A percentile compares a stretch with the other conserved stretches of the same genome.
phyloP scores from a whole-genome alignment of 768 basidiomycete species.

The Boletus sp. region DNA sequence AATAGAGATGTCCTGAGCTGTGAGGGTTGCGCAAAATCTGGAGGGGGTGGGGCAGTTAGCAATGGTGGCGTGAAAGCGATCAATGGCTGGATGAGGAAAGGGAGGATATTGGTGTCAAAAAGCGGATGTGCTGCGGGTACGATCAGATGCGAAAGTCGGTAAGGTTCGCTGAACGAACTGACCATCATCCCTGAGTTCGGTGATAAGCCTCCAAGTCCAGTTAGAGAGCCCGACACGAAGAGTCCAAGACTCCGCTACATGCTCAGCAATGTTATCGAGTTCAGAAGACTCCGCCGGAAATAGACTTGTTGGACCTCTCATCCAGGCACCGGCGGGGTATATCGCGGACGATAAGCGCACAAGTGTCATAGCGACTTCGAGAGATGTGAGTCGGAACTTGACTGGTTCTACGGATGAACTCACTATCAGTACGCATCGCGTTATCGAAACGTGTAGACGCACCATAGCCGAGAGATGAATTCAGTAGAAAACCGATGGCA shows the following conservation, averaged over 20 bases:
- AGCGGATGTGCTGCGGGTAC: constrained; percentile 46
- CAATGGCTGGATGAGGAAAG: constrained; percentile 57
- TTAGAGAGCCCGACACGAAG: constrained; percentile 61
- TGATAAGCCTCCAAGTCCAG: constrained; percentile 78
- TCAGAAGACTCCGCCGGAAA: constrained; percentile 20
- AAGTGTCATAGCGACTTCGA: constrained; percentile 66
- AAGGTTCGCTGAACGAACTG: constrained; percentile 19
- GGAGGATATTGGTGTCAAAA: constrained; percentile 61
- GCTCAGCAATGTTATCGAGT: constrained; percentile 22
- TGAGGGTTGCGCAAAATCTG: constrained; percentile 39
- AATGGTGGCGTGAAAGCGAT: constrained; percentile 59
- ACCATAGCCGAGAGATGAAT: constrained; percentile 78
- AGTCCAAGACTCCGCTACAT: constrained; percentile 56
- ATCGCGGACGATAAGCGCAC: constrained; percentile 63
- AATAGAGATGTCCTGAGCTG: constrained; percentile 46
- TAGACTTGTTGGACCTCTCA: constrained; percentile 25
- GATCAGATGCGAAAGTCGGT: not conserved
- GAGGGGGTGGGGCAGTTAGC: constrained; percentile 33
- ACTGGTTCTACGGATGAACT: constrained; percentile 55
- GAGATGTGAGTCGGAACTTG: constrained; percentile 60
- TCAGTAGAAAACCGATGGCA: constrained; percentile 74
- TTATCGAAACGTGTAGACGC: constrained; percentile 18
- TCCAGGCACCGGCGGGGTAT: constrained; percentile 75
- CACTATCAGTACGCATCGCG: constrained; percentile 1
- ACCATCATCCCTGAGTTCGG: constrained; percentile 73